phyloP scores from a whole-genome alignment of 1,139 yeast species.

The Yamadazyma diddensiae region DNA sequence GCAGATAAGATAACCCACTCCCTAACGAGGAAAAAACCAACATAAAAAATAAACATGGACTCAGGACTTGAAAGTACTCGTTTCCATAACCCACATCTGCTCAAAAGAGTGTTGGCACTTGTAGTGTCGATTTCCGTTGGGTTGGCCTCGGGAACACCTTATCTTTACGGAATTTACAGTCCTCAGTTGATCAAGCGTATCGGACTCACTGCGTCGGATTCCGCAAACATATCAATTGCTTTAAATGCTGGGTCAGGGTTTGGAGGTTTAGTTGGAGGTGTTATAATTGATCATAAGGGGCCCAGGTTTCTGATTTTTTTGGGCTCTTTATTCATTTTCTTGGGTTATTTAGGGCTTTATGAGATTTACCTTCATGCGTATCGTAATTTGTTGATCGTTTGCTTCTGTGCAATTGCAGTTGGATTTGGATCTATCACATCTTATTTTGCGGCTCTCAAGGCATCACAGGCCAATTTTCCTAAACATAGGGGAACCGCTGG shows the following conservation, averaged over 20 bases:
- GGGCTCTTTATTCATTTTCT: conserved; percentile 51
- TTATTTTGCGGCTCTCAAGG: conserved; percentile 65
- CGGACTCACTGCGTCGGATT: conserved; percentile 55
- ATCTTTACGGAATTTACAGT: conserved; percentile 67
- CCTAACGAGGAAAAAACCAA: too few relatives aligned
- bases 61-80: too few relatives aligned
- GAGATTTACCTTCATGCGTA: conserved; percentile 24
- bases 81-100: too few relatives aligned
- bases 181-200: conserved; percentile 63
- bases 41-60: too few relatives aligned
- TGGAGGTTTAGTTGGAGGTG: conserved; percentile 70
- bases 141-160: conserved; percentile 64
- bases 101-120: conserved; percentile 16
- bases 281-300: conserved; percentile 59
- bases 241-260: conserved; percentile 61
- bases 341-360: conserved; percentile 37
- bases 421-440: conserved; percentile 68
- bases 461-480: conserved; percentile 70
- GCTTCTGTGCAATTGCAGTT: conserved; percentile 39
- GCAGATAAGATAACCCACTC: conserved; percentile 1
- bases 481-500: conserved; percentile 68
- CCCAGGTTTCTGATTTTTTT: conserved; percentile 50
- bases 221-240: conserved; percentile 63
- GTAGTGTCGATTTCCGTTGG: conserved; percentile 30
- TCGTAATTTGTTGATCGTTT: conserved; percentile 25